Evolutionary conservation across 441 rosid species (phyloP).

Genomic region (Melastoma candidum): DNA sequence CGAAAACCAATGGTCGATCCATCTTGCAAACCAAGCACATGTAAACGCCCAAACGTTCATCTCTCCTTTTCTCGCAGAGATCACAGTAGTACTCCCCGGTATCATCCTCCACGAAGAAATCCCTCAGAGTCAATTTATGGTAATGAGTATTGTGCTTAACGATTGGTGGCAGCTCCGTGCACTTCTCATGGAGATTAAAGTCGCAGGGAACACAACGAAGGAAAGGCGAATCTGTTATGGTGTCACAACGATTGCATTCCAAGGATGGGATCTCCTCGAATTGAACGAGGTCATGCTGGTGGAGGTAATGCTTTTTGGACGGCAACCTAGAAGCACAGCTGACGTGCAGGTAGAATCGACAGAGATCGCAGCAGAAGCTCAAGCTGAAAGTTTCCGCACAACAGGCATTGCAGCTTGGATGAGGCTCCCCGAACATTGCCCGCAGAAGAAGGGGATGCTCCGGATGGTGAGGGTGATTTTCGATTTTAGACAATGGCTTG

Average conservation of each 20-base stretch:
- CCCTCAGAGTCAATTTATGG: not conserved
- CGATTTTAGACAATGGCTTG: too few species aligned
- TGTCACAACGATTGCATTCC: not conserved
- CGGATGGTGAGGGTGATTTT: too few species aligned
- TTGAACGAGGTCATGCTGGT: not conserved
- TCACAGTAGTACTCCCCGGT: not conserved
- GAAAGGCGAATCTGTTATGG: not conserved
- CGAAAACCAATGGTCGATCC: not conserved
- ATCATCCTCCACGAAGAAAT: not conserved
- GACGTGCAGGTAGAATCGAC: not conserved
- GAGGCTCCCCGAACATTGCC: too few species aligned
- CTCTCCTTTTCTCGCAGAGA: slow-evolving; percentile 3
- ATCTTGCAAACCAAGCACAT: not conserved
- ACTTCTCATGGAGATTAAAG: not conserved
- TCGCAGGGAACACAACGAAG: not conserved
- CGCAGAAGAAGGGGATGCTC: too few species aligned
- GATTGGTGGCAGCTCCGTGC: not conserved
- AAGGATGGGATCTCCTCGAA: not conserved
- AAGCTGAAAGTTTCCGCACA: not conserved
- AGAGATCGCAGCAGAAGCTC: not conserved
- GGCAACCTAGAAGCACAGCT: not conserved
- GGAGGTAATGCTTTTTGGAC: not conserved
- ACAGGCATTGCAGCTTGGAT: too few species aligned
- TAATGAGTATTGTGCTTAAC: not conserved
- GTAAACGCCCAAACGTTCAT: not conserved